Conservation (phyloP, 2,329 filamentous ascomycete species). For the Didymella segeticola region DNA sequence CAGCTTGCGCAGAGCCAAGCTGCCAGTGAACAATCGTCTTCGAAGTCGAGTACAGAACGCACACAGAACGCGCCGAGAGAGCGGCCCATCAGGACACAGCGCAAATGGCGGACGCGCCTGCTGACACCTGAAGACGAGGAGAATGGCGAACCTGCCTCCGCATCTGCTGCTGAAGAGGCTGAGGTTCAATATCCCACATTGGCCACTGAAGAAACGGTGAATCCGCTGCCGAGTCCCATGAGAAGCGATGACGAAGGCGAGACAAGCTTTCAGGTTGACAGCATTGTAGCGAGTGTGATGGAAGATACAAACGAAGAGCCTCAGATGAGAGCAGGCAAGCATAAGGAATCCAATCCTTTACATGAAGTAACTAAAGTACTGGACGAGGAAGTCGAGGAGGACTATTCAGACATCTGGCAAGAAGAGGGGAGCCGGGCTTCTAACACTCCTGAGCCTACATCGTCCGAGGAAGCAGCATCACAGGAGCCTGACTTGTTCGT, state of each 20-base stretch:
- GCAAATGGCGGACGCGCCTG: slow-evolving; percentile 39
- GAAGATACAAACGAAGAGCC: slow-evolving; percentile 2
- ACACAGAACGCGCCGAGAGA: slow-evolving; percentile 18
- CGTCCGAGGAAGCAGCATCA: neutral
- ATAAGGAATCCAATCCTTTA: neutral
- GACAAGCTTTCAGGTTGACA: slow-evolving; percentile 44
- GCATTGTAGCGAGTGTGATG: slow-evolving; percentile 19
- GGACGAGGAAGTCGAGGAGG: slow-evolving; percentile 16
- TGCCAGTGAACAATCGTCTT: slow-evolving; percentile 23
- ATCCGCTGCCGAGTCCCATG: slow-evolving; percentile 38
- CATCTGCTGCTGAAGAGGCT: slow-evolving; percentile 10
- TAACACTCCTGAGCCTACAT: slow-evolving; percentile 17
- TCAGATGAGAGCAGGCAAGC: neutral
- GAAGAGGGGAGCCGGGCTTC: slow-evolving; percentile 54
- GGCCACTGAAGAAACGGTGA: slow-evolving; percentile 20
- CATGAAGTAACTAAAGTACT: neutral
- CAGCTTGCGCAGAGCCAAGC: slow-evolving; percentile 41
- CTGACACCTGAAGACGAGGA: slow-evolving; percentile 45
- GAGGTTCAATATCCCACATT: slow-evolving; percentile 40
- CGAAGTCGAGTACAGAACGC: slow-evolving; percentile 27
- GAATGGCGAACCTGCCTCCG: slow-evolving; percentile 18
- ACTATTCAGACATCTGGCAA: slow-evolving; percentile 55
- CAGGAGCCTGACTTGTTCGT: slow-evolving; percentile 40
- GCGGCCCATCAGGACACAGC: slow-evolving; percentile 32
- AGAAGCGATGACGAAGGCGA: slow-evolving; percentile 42